phyloP scores from a whole-genome alignment of 1,284 basidiomycete genomes.

The Sphaerobolus stellatus region DNA sequence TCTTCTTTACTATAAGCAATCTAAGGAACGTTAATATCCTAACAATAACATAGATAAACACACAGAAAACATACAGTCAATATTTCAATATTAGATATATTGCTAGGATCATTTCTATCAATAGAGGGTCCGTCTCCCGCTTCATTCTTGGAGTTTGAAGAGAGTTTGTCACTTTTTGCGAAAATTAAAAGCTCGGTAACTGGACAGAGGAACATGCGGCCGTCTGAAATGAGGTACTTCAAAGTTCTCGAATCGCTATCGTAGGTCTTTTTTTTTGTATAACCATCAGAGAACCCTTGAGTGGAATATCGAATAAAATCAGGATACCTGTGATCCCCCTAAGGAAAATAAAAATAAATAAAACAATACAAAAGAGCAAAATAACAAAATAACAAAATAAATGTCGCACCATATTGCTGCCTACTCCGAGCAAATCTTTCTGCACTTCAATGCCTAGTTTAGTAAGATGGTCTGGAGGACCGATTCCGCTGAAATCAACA shows the following conservation, averaged over 20 bases:
- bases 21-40: too few species aligned
- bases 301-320: conserved; percentile 27
- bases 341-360: background rate
- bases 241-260: conserved; percentile 26
- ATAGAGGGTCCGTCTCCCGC: conserved; percentile 4
- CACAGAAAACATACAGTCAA: conserved; percentile 25
- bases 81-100: conserved; percentile 37
- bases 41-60: too few species aligned
- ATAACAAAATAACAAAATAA: too few species aligned
- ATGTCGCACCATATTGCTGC: background rate
- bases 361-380: background rate
- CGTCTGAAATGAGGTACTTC: conserved; percentile 29
- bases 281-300: conserved; percentile 26
- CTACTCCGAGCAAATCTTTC: background rate
- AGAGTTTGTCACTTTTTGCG: conserved; percentile 24
- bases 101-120: conserved; percentile 22
- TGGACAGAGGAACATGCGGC: conserved; percentile 29
- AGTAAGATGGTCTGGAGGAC: background rate
- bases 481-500: background rate
- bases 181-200: conserved; percentile 30
- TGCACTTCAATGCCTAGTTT: background rate
- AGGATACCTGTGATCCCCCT: conserved; percentile 36
- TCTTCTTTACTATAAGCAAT: too few species aligned
- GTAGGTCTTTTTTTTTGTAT: conserved; percentile 20
- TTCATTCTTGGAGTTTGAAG: conserved; percentile 18